Percentiles rank a stretch among this genome's conserved stretches.
These are phyloP conservation scores for Pichia scutulata DNA, from an alignment of 805 yeast genomes.

Conservation along the genomic window DNA sequence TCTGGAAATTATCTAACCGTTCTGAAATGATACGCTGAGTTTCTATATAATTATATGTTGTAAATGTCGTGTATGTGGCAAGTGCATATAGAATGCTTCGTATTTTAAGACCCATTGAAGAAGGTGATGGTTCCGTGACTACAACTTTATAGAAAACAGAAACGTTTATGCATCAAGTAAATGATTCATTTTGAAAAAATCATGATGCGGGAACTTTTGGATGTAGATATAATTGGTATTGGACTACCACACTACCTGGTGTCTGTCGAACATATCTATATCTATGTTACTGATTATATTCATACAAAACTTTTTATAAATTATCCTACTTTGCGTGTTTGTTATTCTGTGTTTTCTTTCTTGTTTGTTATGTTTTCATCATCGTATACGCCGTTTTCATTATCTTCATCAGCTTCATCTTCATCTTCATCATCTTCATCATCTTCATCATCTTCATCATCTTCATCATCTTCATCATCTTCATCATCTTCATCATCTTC, in stretches of 20 bases:
- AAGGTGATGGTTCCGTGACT: not conserved
- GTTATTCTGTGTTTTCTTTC: not conserved
- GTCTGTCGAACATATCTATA: too few relatives aligned
- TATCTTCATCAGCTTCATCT: not conserved
- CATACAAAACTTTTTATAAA: not conserved
- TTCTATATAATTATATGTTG: slow-evolving; percentile 48
- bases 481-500: slow-evolving; percentile 6
- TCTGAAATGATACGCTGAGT: slow-evolving; percentile 47
- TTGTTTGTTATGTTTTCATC: not conserved
- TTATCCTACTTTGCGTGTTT: not conserved
- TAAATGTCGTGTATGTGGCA: slow-evolving; percentile 55
- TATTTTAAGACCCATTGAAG: slow-evolving; percentile 3
- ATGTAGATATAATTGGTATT: too few relatives aligned
- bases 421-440: not conserved
- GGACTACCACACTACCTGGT: too few relatives aligned
- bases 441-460: not conserved
- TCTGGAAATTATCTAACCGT: slow-evolving; percentile 22
- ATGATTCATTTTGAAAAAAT: not conserved
- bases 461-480: not conserved
- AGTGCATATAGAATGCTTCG: slow-evolving; percentile 33
- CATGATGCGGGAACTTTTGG: not conserved
- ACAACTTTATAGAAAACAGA: too few relatives aligned
- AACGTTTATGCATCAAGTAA: too few relatives aligned
- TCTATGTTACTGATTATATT: too few relatives aligned
- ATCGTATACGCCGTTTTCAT: not conserved